phyloP scores from a whole-genome alignment of 2,329 filamentous ascomycete species.

The Coniochaeta sp. region DNA sequence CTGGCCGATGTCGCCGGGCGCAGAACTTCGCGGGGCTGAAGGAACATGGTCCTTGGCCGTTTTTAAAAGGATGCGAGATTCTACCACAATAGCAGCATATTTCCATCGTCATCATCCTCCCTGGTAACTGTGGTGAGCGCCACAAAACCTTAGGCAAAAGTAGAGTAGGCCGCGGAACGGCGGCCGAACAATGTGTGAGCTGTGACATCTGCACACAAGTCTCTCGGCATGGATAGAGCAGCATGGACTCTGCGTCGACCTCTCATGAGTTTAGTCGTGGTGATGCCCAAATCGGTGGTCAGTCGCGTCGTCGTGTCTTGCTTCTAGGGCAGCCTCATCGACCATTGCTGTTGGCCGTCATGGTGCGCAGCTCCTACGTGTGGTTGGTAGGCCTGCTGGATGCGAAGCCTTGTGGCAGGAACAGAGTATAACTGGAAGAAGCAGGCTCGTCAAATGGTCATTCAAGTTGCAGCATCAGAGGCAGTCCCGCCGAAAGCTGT shows the following conservation, averaged over 20 bases:
- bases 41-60: no score
- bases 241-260: background rate
- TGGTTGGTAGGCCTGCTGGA: background rate
- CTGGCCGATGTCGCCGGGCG: conserved; percentile 8
- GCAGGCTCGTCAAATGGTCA: conserved; percentile 8
- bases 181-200: background rate
- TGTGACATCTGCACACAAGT: background rate
- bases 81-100: no score
- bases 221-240: background rate
- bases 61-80: no score
- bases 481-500: background rate
- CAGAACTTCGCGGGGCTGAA: background rate
- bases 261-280: background rate
- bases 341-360: background rate
- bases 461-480: conserved; percentile 7
- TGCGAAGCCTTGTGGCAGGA: background rate
- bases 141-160: background rate
- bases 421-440: background rate
- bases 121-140: background rate
- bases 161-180: background rate
- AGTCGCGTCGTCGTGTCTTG: background rate
- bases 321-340: background rate
- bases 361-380: background rate
- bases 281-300: background rate
- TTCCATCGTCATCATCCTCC: no score